Conservation (phyloP, 208 protist genomes). For the Crithidia bombi region DNA sequence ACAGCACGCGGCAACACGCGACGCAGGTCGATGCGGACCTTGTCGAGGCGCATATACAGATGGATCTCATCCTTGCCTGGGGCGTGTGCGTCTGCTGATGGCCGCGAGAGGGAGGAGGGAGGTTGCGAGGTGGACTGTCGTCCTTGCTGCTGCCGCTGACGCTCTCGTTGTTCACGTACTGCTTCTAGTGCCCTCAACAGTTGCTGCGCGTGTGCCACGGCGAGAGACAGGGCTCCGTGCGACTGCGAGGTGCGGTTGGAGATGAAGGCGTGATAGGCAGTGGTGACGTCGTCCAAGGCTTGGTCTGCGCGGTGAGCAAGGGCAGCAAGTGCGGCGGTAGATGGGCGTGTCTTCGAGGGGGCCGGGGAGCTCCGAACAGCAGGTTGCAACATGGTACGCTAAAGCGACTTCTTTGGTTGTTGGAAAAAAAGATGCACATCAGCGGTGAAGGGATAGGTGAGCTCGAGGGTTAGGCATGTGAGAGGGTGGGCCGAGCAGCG, state of each 20-base stretch:
- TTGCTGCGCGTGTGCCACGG: slow-evolving; percentile 53
- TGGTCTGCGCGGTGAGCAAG: slow-evolving; percentile 24
- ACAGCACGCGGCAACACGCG: slow-evolving; percentile 51
- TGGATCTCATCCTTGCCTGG: slow-evolving; percentile 12
- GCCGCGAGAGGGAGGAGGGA: not conserved
- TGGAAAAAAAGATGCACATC: too few species aligned
- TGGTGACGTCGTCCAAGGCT: slow-evolving; percentile 25
- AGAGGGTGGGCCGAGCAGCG: too few species aligned
- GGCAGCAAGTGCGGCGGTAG: slow-evolving; percentile 9
- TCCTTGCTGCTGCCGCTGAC: slow-evolving; percentile 20
- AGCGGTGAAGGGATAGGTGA: too few species aligned
- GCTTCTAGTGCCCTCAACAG: slow-evolving; percentile 40
- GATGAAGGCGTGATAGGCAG: slow-evolving; percentile 39
- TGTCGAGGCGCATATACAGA: slow-evolving; percentile 34
- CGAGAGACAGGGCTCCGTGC: slow-evolving; percentile 58
- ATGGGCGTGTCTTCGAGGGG: not conserved
- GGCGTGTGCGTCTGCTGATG: not conserved
- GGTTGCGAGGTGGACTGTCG: not conserved
- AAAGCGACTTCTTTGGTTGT: too few species aligned
- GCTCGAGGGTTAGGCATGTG: too few species aligned
- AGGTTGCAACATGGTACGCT: not conserved
- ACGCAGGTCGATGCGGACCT: slow-evolving; percentile 46
- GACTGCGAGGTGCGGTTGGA: slow-evolving; percentile 29
- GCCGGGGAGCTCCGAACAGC: not conserved
- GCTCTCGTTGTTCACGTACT: slow-evolving; percentile 35